Evolutionary conservation across 2,329 filamentous ascomycete genomes (phyloP).

Genomic region (Diplodia intermedia): DNA sequence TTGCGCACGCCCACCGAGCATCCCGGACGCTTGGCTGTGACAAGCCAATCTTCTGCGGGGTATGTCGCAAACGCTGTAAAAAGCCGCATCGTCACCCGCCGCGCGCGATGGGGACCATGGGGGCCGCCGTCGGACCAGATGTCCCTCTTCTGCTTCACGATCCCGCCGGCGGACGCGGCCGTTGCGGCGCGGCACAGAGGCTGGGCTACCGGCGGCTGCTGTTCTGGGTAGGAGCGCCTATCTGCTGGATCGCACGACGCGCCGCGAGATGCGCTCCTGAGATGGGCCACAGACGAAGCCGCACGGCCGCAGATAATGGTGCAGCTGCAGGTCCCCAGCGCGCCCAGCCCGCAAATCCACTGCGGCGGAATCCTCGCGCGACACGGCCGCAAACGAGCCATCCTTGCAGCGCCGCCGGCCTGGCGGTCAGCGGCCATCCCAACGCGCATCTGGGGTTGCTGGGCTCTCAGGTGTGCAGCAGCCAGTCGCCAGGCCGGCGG

Average conservation of each 20-base stretch:
- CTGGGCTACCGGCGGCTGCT: slow-evolving; percentile 1
- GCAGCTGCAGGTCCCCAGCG: slow-evolving; percentile 25
- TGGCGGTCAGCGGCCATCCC: slow-evolving; percentile 16
- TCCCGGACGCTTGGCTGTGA: slow-evolving; percentile 27
- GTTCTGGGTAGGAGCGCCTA: slow-evolving; percentile 22
- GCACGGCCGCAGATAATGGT: slow-evolving; percentile 27
- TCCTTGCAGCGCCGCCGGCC: slow-evolving; percentile 19
- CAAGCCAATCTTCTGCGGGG: slow-evolving; percentile 27
- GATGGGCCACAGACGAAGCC: slow-evolving; percentile 3
- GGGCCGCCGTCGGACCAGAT: slow-evolving; percentile 5
- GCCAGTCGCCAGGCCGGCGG: slow-evolving; percentile 14
- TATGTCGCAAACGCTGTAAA: slow-evolving; percentile 26
- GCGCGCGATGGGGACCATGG: slow-evolving; percentile 7
- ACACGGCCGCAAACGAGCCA: slow-evolving; percentile 17
- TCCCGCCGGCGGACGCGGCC: slow-evolving; percentile 9
- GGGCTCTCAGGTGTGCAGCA: neutral
- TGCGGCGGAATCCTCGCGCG: slow-evolving; percentile 19
- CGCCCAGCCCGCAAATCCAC: slow-evolving; percentile 18
- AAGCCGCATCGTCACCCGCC: slow-evolving; percentile 28
- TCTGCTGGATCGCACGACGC: slow-evolving; percentile 20
- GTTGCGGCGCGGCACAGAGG: slow-evolving; percentile 13
- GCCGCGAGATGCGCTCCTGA: slow-evolving; percentile 16
- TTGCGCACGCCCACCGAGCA: slow-evolving; percentile 12
- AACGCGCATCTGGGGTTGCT: neutral
- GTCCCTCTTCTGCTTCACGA: slow-evolving; percentile 11